Percentiles rank a stretch among this genome's conserved stretches.
Evolutionary conservation across 805 yeast species (phyloP).

Genomic region (Starmerella sp.): DNA sequence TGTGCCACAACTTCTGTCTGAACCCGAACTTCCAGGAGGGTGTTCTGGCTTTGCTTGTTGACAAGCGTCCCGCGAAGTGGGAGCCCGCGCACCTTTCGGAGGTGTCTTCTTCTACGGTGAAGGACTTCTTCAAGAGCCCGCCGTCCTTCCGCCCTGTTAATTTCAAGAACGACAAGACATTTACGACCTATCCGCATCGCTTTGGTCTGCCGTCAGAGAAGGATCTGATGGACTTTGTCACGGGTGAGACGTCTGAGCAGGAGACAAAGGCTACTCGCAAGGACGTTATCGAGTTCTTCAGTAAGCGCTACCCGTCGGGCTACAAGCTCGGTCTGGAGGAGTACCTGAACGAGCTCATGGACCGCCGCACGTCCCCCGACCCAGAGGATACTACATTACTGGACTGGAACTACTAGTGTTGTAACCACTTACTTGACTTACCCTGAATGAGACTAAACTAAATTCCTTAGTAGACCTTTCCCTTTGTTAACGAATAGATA

Average conservation of each 20-base stretch:
- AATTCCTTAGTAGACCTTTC: no score
- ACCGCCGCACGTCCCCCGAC: slow-evolving; percentile 43
- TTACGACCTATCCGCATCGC: slow-evolving; percentile 45
- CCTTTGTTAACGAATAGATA: no score
- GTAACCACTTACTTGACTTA: not conserved
- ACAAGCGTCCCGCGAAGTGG: slow-evolving; percentile 47
- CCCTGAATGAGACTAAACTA: no score
- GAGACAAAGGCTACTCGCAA: slow-evolving; percentile 55
- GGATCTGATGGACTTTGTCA: slow-evolving; percentile 53
- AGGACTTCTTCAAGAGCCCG: slow-evolving; percentile 25
- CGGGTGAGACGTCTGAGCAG: slow-evolving; percentile 58
- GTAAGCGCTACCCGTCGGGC: slow-evolving; percentile 25
- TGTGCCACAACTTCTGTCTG: slow-evolving; percentile 66
- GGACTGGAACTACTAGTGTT: slow-evolving; percentile 38
- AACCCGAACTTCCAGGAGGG: slow-evolving; percentile 54
- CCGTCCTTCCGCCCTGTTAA: slow-evolving; percentile 28
- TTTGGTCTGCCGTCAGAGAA: slow-evolving; percentile 72
- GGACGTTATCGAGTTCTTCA: slow-evolving; percentile 58
- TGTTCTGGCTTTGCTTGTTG: slow-evolving; percentile 34
- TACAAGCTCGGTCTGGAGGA: slow-evolving; percentile 46
- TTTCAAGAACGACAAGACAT: slow-evolving; percentile 29
- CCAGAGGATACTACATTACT: slow-evolving; percentile 34
- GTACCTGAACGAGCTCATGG: slow-evolving; percentile 50
- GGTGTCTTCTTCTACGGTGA: slow-evolving; percentile 27
- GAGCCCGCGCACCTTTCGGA: slow-evolving; percentile 36